phyloP scores from a whole-genome alignment of 495 filamentous ascomycete species.

The Neurospora sp. region DNA sequence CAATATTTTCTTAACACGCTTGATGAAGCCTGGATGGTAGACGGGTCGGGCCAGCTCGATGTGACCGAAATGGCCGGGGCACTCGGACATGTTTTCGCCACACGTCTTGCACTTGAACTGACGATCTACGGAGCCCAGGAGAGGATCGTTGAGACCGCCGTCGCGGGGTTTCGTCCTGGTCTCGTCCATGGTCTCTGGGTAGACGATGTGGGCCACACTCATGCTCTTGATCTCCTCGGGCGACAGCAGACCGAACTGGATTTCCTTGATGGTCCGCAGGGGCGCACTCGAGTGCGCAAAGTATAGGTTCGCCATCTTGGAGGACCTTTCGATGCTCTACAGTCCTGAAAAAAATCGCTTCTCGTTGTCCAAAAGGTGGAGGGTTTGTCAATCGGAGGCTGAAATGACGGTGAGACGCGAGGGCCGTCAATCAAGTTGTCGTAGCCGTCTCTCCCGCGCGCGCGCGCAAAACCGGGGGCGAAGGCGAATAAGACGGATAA shows the following conservation, averaged over 20 bases:
- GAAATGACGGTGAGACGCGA: constrained; percentile 7
- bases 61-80: constrained; percentile 95
- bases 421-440: constrained; percentile 1
- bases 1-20: constrained; percentile 94
- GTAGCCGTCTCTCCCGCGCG: constrained; percentile 1
- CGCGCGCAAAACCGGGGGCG: constrained; percentile 6
- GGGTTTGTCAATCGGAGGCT: background rate
- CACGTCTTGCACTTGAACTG: constrained; percentile 92
- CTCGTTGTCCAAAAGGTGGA: background rate
- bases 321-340: background rate
- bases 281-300: constrained; percentile 91
- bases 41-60: constrained; percentile 93
- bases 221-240: constrained; percentile 97
- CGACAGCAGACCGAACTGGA: constrained; percentile 93
- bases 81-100: constrained; percentile 85
- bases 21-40: constrained; percentile 92
- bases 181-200: constrained; percentile 98
- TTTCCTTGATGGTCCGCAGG: constrained; percentile 90
- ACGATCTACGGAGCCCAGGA: constrained; percentile 87
- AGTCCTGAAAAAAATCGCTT: background rate
- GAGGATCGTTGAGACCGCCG: constrained; percentile 84
- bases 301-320: constrained; percentile 83
- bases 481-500: constrained; percentile 2
- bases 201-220: constrained; percentile 86
- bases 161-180: constrained; percentile 76